phyloP scores from a whole-genome alignment of 495 filamentous ascomycete genomes.

The Neurospora sp. region DNA sequence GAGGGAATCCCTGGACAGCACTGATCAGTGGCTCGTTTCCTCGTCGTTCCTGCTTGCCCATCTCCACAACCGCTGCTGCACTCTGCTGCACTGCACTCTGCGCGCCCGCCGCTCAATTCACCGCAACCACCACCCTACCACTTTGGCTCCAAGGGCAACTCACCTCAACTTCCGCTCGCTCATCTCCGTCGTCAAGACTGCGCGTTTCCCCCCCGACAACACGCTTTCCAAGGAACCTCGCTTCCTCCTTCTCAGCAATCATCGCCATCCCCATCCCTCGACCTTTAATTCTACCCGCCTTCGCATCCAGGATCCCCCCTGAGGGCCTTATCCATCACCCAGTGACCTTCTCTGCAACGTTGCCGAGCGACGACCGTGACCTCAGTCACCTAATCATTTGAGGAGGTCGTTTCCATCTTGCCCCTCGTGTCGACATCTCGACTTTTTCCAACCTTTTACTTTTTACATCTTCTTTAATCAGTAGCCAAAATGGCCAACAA shows the following conservation, averaged over 20 bases:
- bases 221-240: not conserved
- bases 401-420: not conserved
- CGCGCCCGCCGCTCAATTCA: not conserved
- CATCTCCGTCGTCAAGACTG: not conserved
- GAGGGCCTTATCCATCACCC: not conserved
- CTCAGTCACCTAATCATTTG: not conserved
- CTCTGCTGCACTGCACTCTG: not conserved
- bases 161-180: not conserved
- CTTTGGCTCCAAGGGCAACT: not conserved
- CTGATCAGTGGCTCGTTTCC: not conserved
- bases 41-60: not conserved
- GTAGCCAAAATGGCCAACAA: not conserved
- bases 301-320: not conserved
- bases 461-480: not conserved
- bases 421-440: not conserved
- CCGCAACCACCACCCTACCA: not conserved
- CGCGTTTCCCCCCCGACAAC: not conserved
- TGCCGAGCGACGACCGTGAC: not conserved
- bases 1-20: not conserved
- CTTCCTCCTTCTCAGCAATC: not conserved
- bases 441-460: not conserved
- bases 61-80: not conserved
- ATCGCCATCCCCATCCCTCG: not conserved
- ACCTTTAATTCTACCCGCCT: not conserved
- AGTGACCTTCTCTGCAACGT: not conserved